Base-by-base conservation (phyloP, 345 rosid species). In the Viola odorata region DNA sequence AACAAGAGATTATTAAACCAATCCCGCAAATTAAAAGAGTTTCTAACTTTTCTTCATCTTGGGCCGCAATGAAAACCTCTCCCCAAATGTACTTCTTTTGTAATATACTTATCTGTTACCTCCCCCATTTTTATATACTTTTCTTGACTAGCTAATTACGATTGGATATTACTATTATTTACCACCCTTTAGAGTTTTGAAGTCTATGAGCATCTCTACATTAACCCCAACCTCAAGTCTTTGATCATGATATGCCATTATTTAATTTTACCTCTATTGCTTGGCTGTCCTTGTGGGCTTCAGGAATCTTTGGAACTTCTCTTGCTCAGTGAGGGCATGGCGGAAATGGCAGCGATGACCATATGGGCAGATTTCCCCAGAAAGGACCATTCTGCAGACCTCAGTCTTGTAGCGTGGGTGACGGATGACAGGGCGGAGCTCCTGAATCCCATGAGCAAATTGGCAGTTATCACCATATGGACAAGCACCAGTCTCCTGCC, bases 311-410 rank as follows among this genome's bases (percentile, higher is more conserved):
- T 13, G 14, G 37, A 12, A 38, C 73, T 63, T 78, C 52, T 94
- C 97, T 65, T 86, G 84, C 38, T 86, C 91, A 15, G 91, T 82
- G 57, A 94, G 89, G 42, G 88, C 80, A 80, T 90, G 97, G 44
- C 92, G 95, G 80, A 94, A 94, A 63, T 88, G 99, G 82, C 97
- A 94, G 55, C 97, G 81, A 69, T 90, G 97, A 51, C 97, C 95
- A 51, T 90, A 94, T 3, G 96, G 97, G 63, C 99, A 90, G 16
- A 50, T 63, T 48, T 68, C 83, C 15, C 96, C 91, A 1, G 82
- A 74, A 12, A 90, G 72, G 61, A 90, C 73, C 96, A 90, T 83
- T 66, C 87, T 69, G 66, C 97, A 94, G 45, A 90, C 84, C 67
- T 90, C 80, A 8, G 95, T 90, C 76, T 87, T 88, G 83, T 90